Evolutionary conservation across 2,329 filamentous ascomycete species (phyloP).

Genomic region (Ascosphaera acerosa): DNA sequence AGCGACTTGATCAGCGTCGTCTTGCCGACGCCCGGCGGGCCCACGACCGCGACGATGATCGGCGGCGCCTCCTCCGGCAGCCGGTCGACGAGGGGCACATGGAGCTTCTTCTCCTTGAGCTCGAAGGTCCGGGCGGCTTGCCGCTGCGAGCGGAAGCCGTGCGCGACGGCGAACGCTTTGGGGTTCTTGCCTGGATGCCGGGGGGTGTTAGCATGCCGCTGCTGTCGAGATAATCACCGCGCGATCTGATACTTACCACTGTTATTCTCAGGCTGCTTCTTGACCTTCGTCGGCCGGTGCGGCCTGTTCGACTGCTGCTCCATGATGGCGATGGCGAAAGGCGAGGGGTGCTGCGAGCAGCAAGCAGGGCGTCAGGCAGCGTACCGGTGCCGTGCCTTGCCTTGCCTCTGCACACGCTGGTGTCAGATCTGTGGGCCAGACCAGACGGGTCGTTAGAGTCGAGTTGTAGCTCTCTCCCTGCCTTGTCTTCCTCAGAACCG

Average conservation of each 20-base stretch:
- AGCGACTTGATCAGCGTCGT: constrained; percentile 88
- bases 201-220: no score
- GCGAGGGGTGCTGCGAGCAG: background rate
- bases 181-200: constrained; percentile 41
- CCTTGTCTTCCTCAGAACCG: background rate
- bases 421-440: no score
- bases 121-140: constrained; percentile 32
- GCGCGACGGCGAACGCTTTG: constrained; percentile 69
- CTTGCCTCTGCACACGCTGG: no score
- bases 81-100: constrained; percentile 90
- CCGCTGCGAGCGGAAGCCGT: constrained; percentile 55
- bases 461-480: background rate
- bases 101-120: constrained; percentile 83
- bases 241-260: constrained; percentile 4
- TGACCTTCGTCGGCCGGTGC: constrained; percentile 71
- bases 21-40: constrained; percentile 81
- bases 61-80: constrained; percentile 88
- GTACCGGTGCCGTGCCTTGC: background rate
- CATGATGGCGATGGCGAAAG: constrained; percentile 25
- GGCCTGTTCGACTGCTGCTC: constrained; percentile 64
- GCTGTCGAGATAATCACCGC: no score
- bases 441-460: no score
- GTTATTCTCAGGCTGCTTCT: constrained; percentile 21
- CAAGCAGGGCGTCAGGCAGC: background rate
- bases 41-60: constrained; percentile 78